A percentile compares a stretch with the other conserved stretches of the same genome.
Conservation (phyloP, 108 stramenopile species). For the Fragilariopsis cylindrus region DNA sequence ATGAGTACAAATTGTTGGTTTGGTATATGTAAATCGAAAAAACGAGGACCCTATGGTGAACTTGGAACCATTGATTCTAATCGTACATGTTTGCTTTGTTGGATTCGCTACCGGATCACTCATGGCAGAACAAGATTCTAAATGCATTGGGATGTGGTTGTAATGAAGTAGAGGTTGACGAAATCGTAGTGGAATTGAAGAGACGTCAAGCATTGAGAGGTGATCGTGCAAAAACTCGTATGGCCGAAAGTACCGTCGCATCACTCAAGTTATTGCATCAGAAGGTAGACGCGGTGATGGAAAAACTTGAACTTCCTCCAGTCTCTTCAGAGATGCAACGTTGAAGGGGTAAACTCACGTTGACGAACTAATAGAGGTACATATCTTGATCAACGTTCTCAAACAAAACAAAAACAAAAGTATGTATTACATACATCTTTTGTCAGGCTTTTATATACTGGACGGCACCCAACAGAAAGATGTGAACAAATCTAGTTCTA, state of each 20-base stretch:
- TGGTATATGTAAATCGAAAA: background rate
- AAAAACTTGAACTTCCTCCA: background rate
- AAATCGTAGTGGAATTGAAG: background rate
- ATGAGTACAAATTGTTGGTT: background rate
- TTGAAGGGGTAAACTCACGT: background rate
- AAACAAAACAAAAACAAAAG: too few relatives aligned
- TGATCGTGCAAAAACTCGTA: background rate
- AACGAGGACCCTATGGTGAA: background rate
- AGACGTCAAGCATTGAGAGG: background rate
- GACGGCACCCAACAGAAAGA: too few relatives aligned
- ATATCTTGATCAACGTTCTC: too few relatives aligned
- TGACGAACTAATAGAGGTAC: too few relatives aligned
- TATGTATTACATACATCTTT: too few relatives aligned
- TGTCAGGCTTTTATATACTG: too few relatives aligned
- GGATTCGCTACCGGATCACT: conserved; percentile 4
- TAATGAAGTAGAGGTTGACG: background rate
- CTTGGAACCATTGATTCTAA: conserved; percentile 1
- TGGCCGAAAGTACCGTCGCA: background rate
- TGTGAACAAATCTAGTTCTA: too few relatives aligned
- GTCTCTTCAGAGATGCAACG: background rate
- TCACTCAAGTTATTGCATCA: background rate
- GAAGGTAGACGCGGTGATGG: background rate
- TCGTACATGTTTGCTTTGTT: background rate
- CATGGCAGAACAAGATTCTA: background rate
- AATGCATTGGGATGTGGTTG: conserved; percentile 8